Conservation (phyloP, 148 eudicot species). For the Diospyros kaki region DNA sequence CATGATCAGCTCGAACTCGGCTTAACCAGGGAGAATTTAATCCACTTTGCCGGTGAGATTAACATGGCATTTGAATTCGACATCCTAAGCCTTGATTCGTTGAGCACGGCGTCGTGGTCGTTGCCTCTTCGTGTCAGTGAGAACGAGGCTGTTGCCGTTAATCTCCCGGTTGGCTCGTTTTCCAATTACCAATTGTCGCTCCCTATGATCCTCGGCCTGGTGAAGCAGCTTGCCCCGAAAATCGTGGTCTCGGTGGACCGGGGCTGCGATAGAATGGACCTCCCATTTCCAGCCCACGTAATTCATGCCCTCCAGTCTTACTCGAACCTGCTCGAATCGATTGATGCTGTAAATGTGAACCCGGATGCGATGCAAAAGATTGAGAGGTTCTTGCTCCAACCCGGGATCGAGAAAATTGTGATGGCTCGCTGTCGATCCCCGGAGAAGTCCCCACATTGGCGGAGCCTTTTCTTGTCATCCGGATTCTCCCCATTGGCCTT, state of each 20-base stretch:
- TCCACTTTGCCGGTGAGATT: slow-evolving; percentile 71
- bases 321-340: slow-evolving; percentile 68
- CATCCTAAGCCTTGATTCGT: slow-evolving; percentile 52
- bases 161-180: slow-evolving; percentile 60
- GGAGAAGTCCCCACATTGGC: slow-evolving; percentile 83
- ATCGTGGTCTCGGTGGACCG: slow-evolving; percentile 72
- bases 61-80: slow-evolving; percentile 74
- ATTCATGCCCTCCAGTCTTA: slow-evolving; percentile 71
- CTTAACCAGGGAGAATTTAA: slow-evolving; percentile 67
- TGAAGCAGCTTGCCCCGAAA: slow-evolving; percentile 68
- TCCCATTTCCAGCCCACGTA: slow-evolving; percentile 74
- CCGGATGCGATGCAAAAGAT: slow-evolving; percentile 60
- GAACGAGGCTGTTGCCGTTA: slow-evolving; percentile 73
- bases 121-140: slow-evolving; percentile 45
- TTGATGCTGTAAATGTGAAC: slow-evolving; percentile 69
- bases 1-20: slow-evolving; percentile 64
- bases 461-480: slow-evolving; percentile 55
- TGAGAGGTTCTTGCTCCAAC: slow-evolving; percentile 77
- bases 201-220: slow-evolving; percentile 53
- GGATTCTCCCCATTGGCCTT: slow-evolving; percentile 61
- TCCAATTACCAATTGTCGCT: slow-evolving; percentile 45
- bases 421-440: slow-evolving; percentile 52
- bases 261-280: slow-evolving; percentile 73
- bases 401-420: slow-evolving; percentile 59
- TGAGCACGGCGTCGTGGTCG: slow-evolving; percentile 47